phyloP scores from a whole-genome alignment of 306 rosid genomes.

The Potentilla sterilis region DNA sequence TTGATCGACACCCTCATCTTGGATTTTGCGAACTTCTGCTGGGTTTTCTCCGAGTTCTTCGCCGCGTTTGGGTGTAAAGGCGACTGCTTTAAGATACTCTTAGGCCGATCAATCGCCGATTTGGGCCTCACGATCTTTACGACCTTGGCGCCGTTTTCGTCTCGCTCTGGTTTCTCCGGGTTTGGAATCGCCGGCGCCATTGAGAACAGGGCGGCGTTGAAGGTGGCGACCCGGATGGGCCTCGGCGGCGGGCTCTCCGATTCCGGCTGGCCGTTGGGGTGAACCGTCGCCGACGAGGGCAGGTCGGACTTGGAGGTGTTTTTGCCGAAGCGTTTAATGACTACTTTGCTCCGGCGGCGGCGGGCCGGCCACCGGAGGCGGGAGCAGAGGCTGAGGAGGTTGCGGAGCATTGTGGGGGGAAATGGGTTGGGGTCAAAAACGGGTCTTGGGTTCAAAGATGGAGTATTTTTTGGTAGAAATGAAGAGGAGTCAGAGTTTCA shows the following conservation, averaged over 20 bases:
- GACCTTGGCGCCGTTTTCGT: constrained; percentile 29
- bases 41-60: constrained; percentile 33
- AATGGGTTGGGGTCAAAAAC: constrained; percentile 17
- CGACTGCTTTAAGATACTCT: constrained; percentile 69
- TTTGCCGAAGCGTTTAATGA: constrained; percentile 42
- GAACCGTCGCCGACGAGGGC: constrained; percentile 41
- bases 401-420: constrained; percentile 48
- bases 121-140: constrained; percentile 26
- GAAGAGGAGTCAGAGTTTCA: too few species aligned
- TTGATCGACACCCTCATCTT: constrained; percentile 80
- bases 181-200: constrained; percentile 80
- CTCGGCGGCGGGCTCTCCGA: constrained; percentile 19
- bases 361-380: constrained; percentile 60
- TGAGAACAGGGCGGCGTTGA: constrained; percentile 92
- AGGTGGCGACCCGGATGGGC: constrained; percentile 67
- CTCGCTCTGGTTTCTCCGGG: constrained; percentile 23
- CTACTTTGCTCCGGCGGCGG: constrained; percentile 47
- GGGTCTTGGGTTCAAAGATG: constrained; percentile 16
- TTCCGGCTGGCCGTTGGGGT: constrained; percentile 44
- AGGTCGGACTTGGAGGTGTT: constrained; percentile 25
- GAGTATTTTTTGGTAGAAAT: background rate
- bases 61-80: constrained; percentile 40
- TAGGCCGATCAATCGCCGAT: constrained; percentile 52
- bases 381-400: constrained; percentile 58
- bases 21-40: constrained; percentile 43